Evolutionary conservation across 176 grass and related monocot species (phyloP), one percentile per base, ranked within the genome.

Genomic region (Rhynchospora breviuscula): DNA sequence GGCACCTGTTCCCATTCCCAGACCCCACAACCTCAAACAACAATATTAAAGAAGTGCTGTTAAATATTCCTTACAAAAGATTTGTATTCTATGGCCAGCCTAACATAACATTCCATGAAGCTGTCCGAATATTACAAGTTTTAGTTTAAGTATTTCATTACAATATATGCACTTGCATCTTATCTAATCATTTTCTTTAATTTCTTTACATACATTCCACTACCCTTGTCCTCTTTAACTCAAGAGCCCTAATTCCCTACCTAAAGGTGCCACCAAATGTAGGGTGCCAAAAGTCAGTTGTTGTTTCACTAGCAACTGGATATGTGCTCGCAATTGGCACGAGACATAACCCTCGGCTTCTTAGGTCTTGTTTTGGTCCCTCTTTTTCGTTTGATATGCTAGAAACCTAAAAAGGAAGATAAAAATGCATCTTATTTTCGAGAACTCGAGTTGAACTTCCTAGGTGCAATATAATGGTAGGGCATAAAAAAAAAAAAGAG

Each of bases 261-360:
- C 51, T 83, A 85, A 94, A 94, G 44, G 87, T 93, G 61, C 89
- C 95, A 67, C 92, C 90, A 78, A 98, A 94, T 13, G 84, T 90
- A 59, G 92, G 90, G 31, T 91, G 68, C 95, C 95, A 98, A 88
- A 94, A 94, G 63, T 94, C 95, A 0, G 82, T 72, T 10, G 75
- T 33, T 3, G 83, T 84, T 22, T 98, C 90, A 61, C 79, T 91
- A 0, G 86, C 87, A 82, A 91, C 63, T 40, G 89, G 80, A 47
- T 87, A 94, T n/a, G 92, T 94, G 90, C 75, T 94, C 61, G 89
- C 78, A 10, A 98, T 85, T 5, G 95, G 92, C 53, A 98, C 92
- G 0, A 94, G 89, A 78, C 92, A 98, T 67, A 98, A 79, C 3
- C 95, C 95, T 43, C 90, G 89, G 64, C 90, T 94, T 70, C 85